These are phyloP conservation scores for Plasmodium malariae DNA, from an alignment of 169 alveolate species.

Conservation along the genomic window DNA sequence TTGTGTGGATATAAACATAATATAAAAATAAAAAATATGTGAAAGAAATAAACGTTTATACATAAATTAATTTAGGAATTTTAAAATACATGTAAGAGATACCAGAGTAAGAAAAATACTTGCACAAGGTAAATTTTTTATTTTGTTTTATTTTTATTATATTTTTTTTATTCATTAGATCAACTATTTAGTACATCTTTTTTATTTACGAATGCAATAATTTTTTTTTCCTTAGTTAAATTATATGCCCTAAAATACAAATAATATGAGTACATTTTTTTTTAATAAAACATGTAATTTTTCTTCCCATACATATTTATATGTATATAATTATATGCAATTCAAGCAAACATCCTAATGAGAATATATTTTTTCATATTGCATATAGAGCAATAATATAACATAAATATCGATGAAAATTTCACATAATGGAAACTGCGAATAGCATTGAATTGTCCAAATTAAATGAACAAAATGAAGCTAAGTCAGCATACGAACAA, in stretches of 20 bases:
- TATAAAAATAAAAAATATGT: constrained; percentile 1
- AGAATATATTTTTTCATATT: constrained; percentile 5
- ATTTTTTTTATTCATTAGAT: background rate
- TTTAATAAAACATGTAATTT: too few species aligned
- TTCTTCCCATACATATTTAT: background rate
- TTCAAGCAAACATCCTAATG: background rate
- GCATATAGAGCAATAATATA: background rate
- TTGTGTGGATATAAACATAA: background rate
- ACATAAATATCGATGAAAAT: constrained; percentile 25
- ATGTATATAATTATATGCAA: background rate
- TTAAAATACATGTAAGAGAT: constrained; percentile 3
- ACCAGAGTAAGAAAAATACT: constrained; percentile 15
- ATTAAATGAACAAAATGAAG: constrained; percentile 18
- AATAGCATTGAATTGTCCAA: constrained; percentile 5
- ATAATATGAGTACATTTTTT: too few species aligned
- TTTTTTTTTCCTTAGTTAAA: background rate
- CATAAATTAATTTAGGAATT: background rate
- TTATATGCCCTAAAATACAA: background rate
- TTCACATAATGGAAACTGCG: constrained; percentile 46
- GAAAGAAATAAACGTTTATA: background rate
- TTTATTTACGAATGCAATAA: background rate
- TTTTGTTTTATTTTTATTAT: constrained; percentile 5
- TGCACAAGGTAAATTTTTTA: constrained; percentile 1
- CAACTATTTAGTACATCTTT: background rate
- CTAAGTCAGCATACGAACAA: constrained; percentile 72